Evolutionary conservation across 331 rosid genomes (phyloP), one percentile per base, ranked within the genome.

Genomic region (Quercus phellos): DNA sequence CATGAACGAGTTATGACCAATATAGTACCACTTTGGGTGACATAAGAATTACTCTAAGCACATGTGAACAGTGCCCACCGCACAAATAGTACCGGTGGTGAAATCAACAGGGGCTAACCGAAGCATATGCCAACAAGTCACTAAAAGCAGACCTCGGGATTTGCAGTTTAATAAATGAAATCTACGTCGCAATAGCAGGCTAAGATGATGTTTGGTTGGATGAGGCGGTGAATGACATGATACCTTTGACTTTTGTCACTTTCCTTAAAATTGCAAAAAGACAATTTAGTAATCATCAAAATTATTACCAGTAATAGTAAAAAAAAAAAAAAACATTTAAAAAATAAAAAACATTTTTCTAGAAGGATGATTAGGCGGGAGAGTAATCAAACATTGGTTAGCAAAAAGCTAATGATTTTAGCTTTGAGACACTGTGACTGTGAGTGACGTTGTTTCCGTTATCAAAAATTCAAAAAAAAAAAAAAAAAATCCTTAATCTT

Each of bases 301-400:
- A 74, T 38, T 38, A 38, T 38, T 2, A 8, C 46, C 5, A 38
- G n/a, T 8, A 30, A 55, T 5, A 22, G 26, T 9, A 43, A 69
- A 21, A 18, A 43, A 51, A 43, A 51, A 7, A 42, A 42, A 24
- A 2, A 26, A 42, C 26, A 24, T 2, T 10, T 22, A 46, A 68
- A 22, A 35, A 14, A 34, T 18, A 3, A 60, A 34, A 24, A 13
- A 35, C 14, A 16, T n/a, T 51, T 13, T 29, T 32, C 0, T 8
- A 50, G 46, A 69, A 30, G 5, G 29, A n/a, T 29, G 64, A 83
- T 74, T 84, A 83, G 84, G 88, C 87, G 87, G 86, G 89, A 89
- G 86, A 58, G 85, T 78, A 78, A 89, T 82, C 73, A 76, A 84
- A 86, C 55, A 46, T 27, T 50, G 67, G 78, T 76, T 70, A 66